Conservation (phyloP, 106 monocot species). For the Chionographis japonica region DNA sequence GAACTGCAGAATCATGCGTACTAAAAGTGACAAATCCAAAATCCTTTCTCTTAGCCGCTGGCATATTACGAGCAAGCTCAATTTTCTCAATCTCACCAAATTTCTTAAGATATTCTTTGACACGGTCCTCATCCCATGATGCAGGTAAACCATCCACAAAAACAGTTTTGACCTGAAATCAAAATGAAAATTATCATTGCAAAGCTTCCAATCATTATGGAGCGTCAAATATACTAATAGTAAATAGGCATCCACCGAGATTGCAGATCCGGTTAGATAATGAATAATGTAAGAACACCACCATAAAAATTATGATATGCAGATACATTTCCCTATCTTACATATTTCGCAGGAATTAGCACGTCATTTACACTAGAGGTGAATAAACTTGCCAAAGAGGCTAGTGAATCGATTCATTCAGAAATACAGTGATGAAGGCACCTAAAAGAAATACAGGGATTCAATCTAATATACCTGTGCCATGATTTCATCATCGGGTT, state of each 20-base stretch:
- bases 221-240: no score
- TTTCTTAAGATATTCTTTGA: conserved; percentile 70
- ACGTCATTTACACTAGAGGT: no score
- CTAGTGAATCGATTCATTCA: no score
- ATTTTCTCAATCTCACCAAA: conserved; percentile 85
- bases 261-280: no score
- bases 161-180: conserved; percentile 81
- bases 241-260: no score
- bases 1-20: conserved; percentile 74
- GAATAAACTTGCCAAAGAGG: no score
- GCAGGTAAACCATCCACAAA: conserved; percentile 88
- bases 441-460: not conserved
- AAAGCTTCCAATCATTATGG: not conserved
- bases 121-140: conserved; percentile 88
- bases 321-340: no score
- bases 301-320: no score
- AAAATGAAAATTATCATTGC: not conserved
- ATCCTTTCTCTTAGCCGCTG: conserved; percentile 84
- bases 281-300: no score
- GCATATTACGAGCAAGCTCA: conserved; percentile 96
- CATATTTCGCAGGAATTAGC: no score
- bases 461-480: conserved; percentile 50
- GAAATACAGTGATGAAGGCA: not conserved
- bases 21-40: conserved; percentile 99
- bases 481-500: conserved; percentile 97